Base-by-base conservation (phyloP, 164 flowering plant genomes). In the Dillenia turbinata region DNA sequence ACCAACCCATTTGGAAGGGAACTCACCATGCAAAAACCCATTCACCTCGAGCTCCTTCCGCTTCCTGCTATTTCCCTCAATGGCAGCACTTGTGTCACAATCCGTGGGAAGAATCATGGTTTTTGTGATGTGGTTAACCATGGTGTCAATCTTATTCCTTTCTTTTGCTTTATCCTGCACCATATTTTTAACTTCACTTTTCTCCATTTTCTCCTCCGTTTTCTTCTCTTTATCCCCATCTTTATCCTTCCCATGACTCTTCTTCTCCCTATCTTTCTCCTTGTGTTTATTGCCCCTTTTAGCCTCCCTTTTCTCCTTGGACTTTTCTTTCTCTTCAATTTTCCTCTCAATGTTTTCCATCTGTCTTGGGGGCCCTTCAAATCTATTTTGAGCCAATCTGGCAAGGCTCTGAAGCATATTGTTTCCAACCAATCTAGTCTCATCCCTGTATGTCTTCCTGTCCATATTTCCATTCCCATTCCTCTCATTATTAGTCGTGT, bases 11-110 rank as follows among this genome's bases (percentile, higher is more conserved):
- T 33, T 33, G 7, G 40, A 46, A 50, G 54, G 52, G 40, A 53
- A 79, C 95, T 85, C 82, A 91, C 97, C 91, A 78, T 77, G 83
- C 33, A 72, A 43, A 68, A 79, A 66, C 22, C 89, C 93, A 77
- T 86, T 87, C 44, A 66, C 69, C 71, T 80, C 81, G 10, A 56
- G 44, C 47, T 80, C 90, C 76, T 85, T 84, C 60, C 85, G 69
- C 70, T 86, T 88, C 63, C 68, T 70, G 60, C 56, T 59, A 68
- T 71, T 77, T 66, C 47, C 88, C 59, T 69, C 77, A 13, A 46
- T 12, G 53, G 22, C 61, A 64, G 64, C 62, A 71, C 49, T 64
- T 26, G 51, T 77, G 55, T 61, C 59, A 59, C 66, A 54, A 16
- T 67, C 75, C 69, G 67, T 70, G 15, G 77, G 64, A 65, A 61